A percentile compares a stretch with the other conserved stretches of the same genome.
Conservation (phyloP, 2,329 filamentous ascomycete species). For the Hypocreales sp. region DNA sequence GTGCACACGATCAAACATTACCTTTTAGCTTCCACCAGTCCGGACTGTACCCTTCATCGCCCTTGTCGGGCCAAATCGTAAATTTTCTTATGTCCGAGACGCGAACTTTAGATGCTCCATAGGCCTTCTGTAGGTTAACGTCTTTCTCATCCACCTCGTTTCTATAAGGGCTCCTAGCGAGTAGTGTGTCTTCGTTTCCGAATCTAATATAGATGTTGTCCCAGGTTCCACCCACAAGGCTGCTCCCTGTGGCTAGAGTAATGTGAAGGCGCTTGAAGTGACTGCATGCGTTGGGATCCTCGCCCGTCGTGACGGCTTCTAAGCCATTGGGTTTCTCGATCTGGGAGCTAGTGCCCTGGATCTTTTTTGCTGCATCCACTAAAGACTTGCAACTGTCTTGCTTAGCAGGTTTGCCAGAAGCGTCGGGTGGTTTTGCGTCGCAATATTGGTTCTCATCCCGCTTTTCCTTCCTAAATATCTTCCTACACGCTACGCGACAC, state of each 20-base stretch:
- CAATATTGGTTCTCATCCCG: not conserved
- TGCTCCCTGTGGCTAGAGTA: not conserved
- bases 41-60: too few relatives aligned
- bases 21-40: too few relatives aligned
- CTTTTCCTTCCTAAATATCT: not conserved
- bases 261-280: not conserved
- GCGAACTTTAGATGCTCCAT: too few relatives aligned
- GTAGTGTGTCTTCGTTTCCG: not conserved
- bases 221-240: not conserved
- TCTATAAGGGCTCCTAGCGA: not conserved
- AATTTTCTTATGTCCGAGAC: too few relatives aligned
- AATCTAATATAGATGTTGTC: not conserved
- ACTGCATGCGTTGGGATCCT: not conserved
- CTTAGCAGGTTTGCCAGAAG: not conserved
- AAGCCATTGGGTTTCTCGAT: too few relatives aligned
- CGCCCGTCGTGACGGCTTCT: not conserved
- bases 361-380: too few relatives aligned
- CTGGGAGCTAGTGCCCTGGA: too few relatives aligned
- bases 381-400: not conserved
- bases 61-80: too few relatives aligned
- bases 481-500: not conserved
- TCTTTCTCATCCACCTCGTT: too few relatives aligned
- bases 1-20: too few relatives aligned
- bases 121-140: too few relatives aligned
- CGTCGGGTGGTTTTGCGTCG: not conserved